Evolutionary conservation across 2,329 filamentous ascomycete species (phyloP).

Genomic region (Sclerotiophoma versabilis): DNA sequence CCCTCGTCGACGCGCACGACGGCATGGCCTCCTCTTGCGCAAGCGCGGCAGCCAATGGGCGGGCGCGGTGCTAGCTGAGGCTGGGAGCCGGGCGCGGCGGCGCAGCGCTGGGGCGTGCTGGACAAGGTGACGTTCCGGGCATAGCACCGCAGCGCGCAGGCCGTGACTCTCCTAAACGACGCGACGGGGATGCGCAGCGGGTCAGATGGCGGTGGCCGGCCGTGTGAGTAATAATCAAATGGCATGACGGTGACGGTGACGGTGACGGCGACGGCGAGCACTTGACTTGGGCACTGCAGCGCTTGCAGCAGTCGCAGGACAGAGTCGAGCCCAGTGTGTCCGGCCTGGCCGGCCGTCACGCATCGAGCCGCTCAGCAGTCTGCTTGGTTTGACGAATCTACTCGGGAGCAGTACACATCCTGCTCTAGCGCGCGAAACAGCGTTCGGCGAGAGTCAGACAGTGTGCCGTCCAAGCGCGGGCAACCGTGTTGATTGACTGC

Average conservation of each 20-base stretch:
- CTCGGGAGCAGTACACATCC: neutral
- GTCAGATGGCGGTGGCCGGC: conserved; percentile 31
- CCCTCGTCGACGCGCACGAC: conserved; percentile 22
- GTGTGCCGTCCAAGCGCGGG: conserved; percentile 14
- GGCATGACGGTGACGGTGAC: conserved; percentile 7
- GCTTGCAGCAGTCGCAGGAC: conserved; percentile 1
- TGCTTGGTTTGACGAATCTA: neutral
- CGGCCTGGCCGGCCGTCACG: neutral
- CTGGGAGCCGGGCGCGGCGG: conserved; percentile 16
- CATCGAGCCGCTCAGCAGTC: neutral
- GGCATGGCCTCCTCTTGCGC: conserved; percentile 10
- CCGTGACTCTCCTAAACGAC: conserved; percentile 15
- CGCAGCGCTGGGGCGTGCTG: conserved; percentile 12
- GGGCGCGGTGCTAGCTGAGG: conserved; percentile 10
- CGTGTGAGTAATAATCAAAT: conserved; percentile 29
- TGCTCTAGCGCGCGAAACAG: conserved; percentile 14
- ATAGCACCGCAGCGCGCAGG: conserved; percentile 11
- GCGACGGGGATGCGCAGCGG: conserved; percentile 21
- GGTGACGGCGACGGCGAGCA: conserved; percentile 7
- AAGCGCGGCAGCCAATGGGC: conserved; percentile 4
- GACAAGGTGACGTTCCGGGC: conserved; percentile 10
- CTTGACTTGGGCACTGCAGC: conserved; percentile 11
- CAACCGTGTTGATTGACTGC: neutral
- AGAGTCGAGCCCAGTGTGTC: neutral
- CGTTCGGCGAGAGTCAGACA: conserved; percentile 12